phyloP scores from a whole-genome alignment of 2,329 filamentous ascomycete species.

The Remersonia thermophila region DNA sequence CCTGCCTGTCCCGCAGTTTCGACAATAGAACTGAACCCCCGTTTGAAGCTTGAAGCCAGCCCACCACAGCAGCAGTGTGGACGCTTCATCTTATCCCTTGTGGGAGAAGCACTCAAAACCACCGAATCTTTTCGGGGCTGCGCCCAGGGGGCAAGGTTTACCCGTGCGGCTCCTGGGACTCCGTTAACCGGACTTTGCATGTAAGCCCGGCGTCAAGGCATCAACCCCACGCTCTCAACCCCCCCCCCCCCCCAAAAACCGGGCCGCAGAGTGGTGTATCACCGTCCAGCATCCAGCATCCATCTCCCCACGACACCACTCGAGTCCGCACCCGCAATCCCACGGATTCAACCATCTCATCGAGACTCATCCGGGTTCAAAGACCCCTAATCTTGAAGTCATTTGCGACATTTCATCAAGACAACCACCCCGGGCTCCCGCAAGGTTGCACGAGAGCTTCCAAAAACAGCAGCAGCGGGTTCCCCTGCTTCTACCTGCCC shows the following conservation, averaged over 20 bases:
- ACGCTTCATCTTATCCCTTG: slow-evolving; percentile 2
- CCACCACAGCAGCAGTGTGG: not conserved
- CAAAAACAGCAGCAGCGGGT: slow-evolving; percentile 20
- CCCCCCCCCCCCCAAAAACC: not conserved
- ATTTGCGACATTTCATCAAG: slow-evolving; percentile 6
- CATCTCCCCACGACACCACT: no score
- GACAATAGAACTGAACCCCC: slow-evolving; percentile 11
- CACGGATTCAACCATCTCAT: not conserved
- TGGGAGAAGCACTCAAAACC: slow-evolving; percentile 1
- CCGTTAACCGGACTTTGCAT: slow-evolving; percentile 1
- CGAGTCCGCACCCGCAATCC: no score
- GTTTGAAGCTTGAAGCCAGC: not conserved
- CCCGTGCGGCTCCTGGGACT: slow-evolving; percentile 5
- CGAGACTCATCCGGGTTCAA: slow-evolving; percentile 7
- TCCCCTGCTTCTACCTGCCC: slow-evolving; percentile 13
- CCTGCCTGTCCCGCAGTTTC: slow-evolving; percentile 15
- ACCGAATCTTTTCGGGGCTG: slow-evolving; percentile 6
- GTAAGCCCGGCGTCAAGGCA: slow-evolving; percentile 2
- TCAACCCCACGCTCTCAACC: not conserved
- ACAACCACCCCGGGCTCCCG: not conserved
- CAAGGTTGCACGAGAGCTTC: slow-evolving; percentile 18
- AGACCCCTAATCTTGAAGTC: slow-evolving; percentile 13
- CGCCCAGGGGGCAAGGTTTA: slow-evolving; percentile 7
- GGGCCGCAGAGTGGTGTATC: no score
- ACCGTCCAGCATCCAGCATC: no score